Percentiles rank a stretch among this genome's conserved stretches.
phyloP scores from a whole-genome alignment of 345 rosid species.

The Zanthoxylum bungeanum region DNA sequence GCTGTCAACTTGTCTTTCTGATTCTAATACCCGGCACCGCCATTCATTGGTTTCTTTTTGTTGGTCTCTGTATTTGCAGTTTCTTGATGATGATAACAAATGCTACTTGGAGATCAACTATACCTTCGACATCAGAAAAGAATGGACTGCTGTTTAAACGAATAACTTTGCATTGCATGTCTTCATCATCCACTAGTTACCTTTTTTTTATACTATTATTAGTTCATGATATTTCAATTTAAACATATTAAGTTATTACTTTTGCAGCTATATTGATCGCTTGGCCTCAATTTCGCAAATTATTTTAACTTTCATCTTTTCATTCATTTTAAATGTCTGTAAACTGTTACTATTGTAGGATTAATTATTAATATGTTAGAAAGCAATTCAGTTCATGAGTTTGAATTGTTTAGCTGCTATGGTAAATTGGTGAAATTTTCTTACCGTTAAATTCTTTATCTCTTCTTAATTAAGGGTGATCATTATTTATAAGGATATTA shows the following conservation, averaged over 20 bases:
- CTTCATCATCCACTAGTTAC: slow-evolving; percentile 1
- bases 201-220: neutral
- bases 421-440: no score
- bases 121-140: slow-evolving; percentile 66
- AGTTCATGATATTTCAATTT: neutral
- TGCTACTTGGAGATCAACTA: slow-evolving; percentile 81
- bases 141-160: slow-evolving; percentile 47
- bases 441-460: no score
- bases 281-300: neutral
- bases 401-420: slow-evolving; percentile 5
- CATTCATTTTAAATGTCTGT: neutral
- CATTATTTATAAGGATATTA: no score
- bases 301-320: neutral
- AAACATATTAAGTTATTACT: slow-evolving; percentile 10
- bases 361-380: neutral
- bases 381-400: slow-evolving; percentile 2
- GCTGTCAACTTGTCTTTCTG: neutral
- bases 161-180: neutral
- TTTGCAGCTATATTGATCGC: neutral
- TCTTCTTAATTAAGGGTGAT: no score
- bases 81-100: slow-evolving; percentile 68
- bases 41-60: no score
- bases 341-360: neutral
- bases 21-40: neutral
- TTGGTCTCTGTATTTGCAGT: slow-evolving; percentile 30